These are phyloP conservation scores for Phaeotremella fagi DNA, from an alignment of 768 basidiomycete species.

Conservation along the genomic window DNA sequence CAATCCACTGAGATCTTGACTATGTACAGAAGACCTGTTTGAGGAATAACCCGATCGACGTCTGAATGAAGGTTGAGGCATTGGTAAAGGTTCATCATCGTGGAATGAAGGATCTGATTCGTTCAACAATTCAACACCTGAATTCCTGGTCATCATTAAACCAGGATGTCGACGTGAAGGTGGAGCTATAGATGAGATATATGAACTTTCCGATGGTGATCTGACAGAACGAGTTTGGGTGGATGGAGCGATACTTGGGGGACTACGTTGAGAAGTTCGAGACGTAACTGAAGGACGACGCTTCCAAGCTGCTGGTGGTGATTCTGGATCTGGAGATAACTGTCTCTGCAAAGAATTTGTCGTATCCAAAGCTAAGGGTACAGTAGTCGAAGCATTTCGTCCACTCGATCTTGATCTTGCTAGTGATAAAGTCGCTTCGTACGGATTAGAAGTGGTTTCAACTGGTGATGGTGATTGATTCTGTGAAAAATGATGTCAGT, in stretches of 20 bases:
- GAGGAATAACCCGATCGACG: conserved; percentile 12
- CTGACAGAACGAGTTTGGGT: not conserved
- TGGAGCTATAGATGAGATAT: conserved; percentile 3
- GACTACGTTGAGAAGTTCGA: conserved; percentile 1
- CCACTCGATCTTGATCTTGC: conserved; percentile 1
- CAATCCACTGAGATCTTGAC: conserved; percentile 25
- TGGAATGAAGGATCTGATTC: conserved; percentile 21
- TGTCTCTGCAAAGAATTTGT: conserved; percentile 30
- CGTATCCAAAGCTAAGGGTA: conserved; percentile 6
- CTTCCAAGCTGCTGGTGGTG: conserved; percentile 43
- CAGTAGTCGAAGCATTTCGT: not conserved
- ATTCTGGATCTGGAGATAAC: conserved; percentile 34
- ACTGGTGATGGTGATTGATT: conserved; percentile 31
- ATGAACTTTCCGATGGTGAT: conserved; percentile 15
- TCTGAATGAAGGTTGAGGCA: conserved; percentile 38
- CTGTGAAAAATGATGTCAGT: conserved; percentile 4
- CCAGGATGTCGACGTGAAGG: conserved; percentile 10
- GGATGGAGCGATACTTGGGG: conserved; percentile 2
- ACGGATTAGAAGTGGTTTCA: conserved; percentile 14
- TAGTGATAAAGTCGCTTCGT: conserved; percentile 4
- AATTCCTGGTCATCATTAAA: conserved; percentile 13
- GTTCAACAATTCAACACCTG: conserved; percentile 23
- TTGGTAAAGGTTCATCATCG: conserved; percentile 15
- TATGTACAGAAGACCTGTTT: conserved; percentile 26
- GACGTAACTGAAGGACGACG: conserved; percentile 21